Base-by-base conservation (phyloP, 225 moss, liverwort and hornwort species). In the Polytrichum commune region DNA sequence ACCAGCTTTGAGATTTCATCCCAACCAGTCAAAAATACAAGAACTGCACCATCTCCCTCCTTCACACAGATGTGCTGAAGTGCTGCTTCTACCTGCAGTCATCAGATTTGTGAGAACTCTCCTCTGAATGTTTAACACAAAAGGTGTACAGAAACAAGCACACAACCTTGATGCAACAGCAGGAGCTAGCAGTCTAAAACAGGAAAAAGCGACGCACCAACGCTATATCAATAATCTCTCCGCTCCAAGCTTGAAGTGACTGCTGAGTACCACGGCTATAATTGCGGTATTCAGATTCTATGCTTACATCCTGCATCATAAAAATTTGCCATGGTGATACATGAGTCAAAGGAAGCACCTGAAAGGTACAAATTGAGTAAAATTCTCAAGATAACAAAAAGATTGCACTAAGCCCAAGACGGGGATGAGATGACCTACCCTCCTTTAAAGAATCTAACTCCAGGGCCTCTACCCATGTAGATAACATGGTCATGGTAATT, bases 1-100 rank as follows among this genome's bases (percentile, higher is more conserved):
- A 98, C 73, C 18, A 98, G 80, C 82, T 98, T 98, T 29, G 98
- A 98, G 64, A 98, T 98, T 74, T 98, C 98, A 69, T 98, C 98
- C 98, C 98, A 98, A 35, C 98, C 98, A 23, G 95, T 98, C 78
- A 98, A 58, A 74, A 98, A 98, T 30, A 98, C 89, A 57, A 98
- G 95, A 67, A 98, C 29, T 28, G 98, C 98, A 27, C 98, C 95
- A 29, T 98, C 93, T 56, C 87, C 91, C 76, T 95, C 95, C 65
- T 76, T 76, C 71, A 90, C 87, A 77, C 95, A 98, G 60, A 93
- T 91, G 72, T 98, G 83, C 77, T 98, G 90, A 72, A 98, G 91
- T 64, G 84, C 70, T 72, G 91, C 85, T 81, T 98, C 98, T 63
- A 98, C 89, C 98, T 98, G 81, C 55, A 83, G 74, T 68, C 57